phyloP scores from a whole-genome alignment of 768 basidiomycete genomes.

The Termitomyces bulborhizus region DNA sequence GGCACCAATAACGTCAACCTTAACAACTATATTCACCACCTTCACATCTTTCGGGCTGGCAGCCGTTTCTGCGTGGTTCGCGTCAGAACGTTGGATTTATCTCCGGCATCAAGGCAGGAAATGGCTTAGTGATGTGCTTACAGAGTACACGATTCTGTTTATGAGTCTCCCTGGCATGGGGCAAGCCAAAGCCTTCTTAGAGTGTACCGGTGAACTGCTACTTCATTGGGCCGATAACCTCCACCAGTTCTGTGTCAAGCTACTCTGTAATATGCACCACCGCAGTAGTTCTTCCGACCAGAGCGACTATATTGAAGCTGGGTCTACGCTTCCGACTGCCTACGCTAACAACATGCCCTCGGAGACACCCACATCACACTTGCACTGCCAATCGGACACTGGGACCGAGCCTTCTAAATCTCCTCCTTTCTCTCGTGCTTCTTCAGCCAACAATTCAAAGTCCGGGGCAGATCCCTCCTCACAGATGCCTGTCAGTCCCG shows the following conservation, averaged over 20 bases:
- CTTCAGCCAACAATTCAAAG: slow-evolving; percentile 17
- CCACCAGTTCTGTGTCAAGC: slow-evolving; percentile 18
- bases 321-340: slow-evolving; percentile 18
- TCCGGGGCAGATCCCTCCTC: neutral
- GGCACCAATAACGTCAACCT: slow-evolving; percentile 54
- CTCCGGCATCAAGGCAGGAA: slow-evolving; percentile 56
- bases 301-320: slow-evolving; percentile 22
- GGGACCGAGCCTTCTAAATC: slow-evolving; percentile 14
- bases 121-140: slow-evolving; percentile 60
- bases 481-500: slow-evolving; percentile 19
- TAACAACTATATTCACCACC: slow-evolving; percentile 73
- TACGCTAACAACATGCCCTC: slow-evolving; percentile 9
- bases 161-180: slow-evolving; percentile 23
- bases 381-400: slow-evolving; percentile 18
- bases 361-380: slow-evolving; percentile 2
- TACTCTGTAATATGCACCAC: slow-evolving; percentile 17
- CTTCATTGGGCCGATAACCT: slow-evolving; percentile 12
- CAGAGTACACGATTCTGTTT: slow-evolving; percentile 36
- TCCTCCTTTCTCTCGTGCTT: slow-evolving; percentile 8
- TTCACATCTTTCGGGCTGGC: slow-evolving; percentile 67
- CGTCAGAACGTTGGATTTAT: slow-evolving; percentile 63
- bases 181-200: slow-evolving; percentile 9
- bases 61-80: slow-evolving; percentile 71
- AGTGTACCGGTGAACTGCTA: slow-evolving; percentile 13
- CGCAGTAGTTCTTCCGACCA: slow-evolving; percentile 19